phyloP scores from a whole-genome alignment of 306 rosid species.

The Cucumis cinereus region DNA sequence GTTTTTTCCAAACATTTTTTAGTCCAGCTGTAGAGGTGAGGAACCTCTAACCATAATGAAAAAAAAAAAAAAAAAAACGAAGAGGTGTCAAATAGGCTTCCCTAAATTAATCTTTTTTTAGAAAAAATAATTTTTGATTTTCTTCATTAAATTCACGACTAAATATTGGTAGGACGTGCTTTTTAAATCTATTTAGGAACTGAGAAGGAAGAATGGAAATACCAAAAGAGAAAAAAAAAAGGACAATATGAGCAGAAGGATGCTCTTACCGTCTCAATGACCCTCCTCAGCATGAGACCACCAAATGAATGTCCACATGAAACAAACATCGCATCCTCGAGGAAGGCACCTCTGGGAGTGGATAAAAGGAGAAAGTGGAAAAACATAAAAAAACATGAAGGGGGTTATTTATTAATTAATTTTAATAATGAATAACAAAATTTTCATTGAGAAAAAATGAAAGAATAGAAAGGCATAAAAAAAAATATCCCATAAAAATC shows the following conservation, averaged over 20 bases:
- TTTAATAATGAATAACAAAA: no score
- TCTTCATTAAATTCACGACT: not conserved
- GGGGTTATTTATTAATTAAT: no score
- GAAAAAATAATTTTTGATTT: not conserved
- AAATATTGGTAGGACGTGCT: not conserved
- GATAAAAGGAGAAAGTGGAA: slow-evolving; percentile 5
- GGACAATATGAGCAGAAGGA: not conserved
- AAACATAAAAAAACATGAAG: slow-evolving; percentile 2
- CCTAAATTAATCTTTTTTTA: no score
- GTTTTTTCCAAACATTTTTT: not conserved
- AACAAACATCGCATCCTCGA: slow-evolving; percentile 89
- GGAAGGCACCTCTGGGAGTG: slow-evolving; percentile 59
- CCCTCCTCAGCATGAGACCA: slow-evolving; percentile 88
- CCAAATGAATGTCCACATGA: slow-evolving; percentile 99
- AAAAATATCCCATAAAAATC: no score
- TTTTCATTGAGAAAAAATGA: no score
- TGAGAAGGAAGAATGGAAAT: not conserved
- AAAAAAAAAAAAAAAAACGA: no score
- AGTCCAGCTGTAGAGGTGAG: not conserved
- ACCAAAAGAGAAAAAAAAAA: not conserved
- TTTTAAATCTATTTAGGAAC: not conserved
- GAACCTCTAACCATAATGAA: no score
- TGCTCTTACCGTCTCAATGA: slow-evolving; percentile 69
- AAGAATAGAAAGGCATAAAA: no score
- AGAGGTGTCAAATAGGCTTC: no score